phyloP scores from a whole-genome alignment of 257 asterid genomes.

The Scutellaria minor region DNA sequence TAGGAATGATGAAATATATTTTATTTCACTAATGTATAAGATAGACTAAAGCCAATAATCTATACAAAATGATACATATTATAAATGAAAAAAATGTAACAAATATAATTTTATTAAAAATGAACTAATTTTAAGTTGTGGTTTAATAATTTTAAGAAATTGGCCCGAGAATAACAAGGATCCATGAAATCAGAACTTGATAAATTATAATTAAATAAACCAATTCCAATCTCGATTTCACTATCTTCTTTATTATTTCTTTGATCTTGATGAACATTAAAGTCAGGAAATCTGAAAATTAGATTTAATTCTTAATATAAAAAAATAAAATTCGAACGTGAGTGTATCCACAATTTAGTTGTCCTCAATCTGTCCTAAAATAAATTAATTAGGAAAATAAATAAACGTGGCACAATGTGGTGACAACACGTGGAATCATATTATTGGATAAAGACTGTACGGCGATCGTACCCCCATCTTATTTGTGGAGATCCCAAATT shows the following conservation, averaged over 20 bases:
- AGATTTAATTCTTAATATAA: too few relatives aligned
- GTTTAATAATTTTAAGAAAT: too few relatives aligned
- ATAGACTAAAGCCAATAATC: too few relatives aligned
- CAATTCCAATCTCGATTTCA: background rate
- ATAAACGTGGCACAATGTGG: slow-evolving; percentile 28
- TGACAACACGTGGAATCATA: slow-evolving; percentile 33
- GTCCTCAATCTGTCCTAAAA: slow-evolving; percentile 26
- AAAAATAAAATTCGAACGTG: slow-evolving; percentile 21
- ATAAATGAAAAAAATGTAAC: too few relatives aligned
- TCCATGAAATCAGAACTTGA: too few relatives aligned
- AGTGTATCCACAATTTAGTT: slow-evolving; percentile 31
- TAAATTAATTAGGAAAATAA: background rate
- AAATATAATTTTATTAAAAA: too few relatives aligned
- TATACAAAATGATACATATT: too few relatives aligned
- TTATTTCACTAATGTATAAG: too few relatives aligned
- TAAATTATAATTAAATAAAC: background rate
- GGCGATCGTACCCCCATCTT: slow-evolving; percentile 39
- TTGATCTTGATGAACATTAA: background rate
- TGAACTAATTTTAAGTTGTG: too few relatives aligned
- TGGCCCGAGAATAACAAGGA: too few relatives aligned
- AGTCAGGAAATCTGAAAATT: background rate
- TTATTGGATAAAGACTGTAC: slow-evolving; percentile 33
- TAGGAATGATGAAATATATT: too few relatives aligned
- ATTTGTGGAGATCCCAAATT: slow-evolving; percentile 22
- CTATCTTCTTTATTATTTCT: background rate